These are phyloP conservation scores for Xanthoconium purpureum DNA, from an alignment of 768 basidiomycete species.

Conservation along the genomic window DNA sequence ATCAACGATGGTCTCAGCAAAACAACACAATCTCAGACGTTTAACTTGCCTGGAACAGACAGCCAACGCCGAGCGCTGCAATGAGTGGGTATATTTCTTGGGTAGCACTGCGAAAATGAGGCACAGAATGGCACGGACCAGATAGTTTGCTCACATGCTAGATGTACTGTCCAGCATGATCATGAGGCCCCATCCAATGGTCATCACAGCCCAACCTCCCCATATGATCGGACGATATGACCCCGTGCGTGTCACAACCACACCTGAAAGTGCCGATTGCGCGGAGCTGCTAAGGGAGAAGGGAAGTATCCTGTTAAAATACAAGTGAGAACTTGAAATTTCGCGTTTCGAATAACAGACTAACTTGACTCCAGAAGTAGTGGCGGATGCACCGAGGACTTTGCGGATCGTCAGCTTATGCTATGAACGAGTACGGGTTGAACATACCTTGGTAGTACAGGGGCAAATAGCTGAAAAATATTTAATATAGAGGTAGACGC, in stretches of 20 bases:
- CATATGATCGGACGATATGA: constrained; percentile 34
- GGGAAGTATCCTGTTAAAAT: constrained; percentile 33
- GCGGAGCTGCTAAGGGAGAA: constrained; percentile 29
- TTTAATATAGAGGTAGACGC: constrained; percentile 2
- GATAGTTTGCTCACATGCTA: constrained; percentile 21
- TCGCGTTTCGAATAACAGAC: not conserved
- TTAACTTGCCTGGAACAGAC: constrained; percentile 31
- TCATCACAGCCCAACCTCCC: constrained; percentile 29
- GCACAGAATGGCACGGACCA: not conserved
- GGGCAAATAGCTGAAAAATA: constrained; percentile 33
- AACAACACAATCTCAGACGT: not conserved
- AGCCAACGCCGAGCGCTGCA: constrained; percentile 34
- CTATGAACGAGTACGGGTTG: not conserved
- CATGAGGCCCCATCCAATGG: constrained; percentile 37
- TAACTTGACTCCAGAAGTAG: constrained; percentile 31
- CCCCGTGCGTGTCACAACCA: constrained; percentile 25
- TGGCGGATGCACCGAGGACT: constrained; percentile 38
- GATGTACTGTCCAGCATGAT: constrained; percentile 34
- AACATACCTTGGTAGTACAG: constrained; percentile 38
- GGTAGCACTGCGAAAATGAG: constrained; percentile 19
- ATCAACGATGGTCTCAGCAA: not conserved
- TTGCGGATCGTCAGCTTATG: not conserved
- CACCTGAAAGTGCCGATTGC: constrained; percentile 21
- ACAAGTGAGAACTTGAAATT: not conserved
- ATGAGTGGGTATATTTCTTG: constrained; percentile 35